phyloP scores from a whole-genome alignment of 2,329 filamentous ascomycete species.

The Penicillium expansum region DNA sequence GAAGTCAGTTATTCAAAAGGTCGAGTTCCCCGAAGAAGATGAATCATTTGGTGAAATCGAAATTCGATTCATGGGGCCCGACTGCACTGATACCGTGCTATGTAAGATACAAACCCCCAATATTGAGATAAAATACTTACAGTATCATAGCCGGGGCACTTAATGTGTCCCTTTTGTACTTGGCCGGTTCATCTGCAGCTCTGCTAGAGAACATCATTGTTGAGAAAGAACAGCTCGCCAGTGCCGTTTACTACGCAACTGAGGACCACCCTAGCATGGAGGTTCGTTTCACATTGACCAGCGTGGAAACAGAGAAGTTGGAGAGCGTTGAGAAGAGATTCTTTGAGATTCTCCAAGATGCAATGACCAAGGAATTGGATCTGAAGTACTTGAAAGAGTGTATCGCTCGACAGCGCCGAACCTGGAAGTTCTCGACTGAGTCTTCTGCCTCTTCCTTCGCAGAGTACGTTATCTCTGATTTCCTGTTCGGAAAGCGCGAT shows the following conservation, averaged over 20 bases:
- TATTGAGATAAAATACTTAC: conserved; percentile 17
- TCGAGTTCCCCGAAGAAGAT: conserved; percentile 94
- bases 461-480: conserved; percentile 83
- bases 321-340: conserved; percentile 80
- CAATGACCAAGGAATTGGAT: conserved; percentile 73
- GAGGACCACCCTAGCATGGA: conserved; percentile 78
- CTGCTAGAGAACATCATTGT: conserved; percentile 89
- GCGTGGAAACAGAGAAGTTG: conserved; percentile 83
- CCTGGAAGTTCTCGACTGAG: conserved; percentile 81
- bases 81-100: conserved; percentile 66
- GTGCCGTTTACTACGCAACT: conserved; percentile 74
- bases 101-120: conserved; percentile 37
- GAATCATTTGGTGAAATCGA: conserved; percentile 88
- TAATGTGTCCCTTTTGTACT: conserved; percentile 76
- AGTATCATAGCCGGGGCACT: conserved; percentile 61
- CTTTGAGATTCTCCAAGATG: conserved; percentile 77
- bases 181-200: conserved; percentile 89
- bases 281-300: conserved; percentile 80
- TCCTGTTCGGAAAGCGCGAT: conserved; percentile 82
- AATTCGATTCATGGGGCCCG: conserved; percentile 82
- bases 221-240: conserved; percentile 88
- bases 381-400: conserved; percentile 90
- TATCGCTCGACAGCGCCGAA: conserved; percentile 74
- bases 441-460: conserved; percentile 77
- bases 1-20: conserved; percentile 69